A percentile compares a stretch with the other conserved stretches of the same genome.
Evolutionary conservation across 202 grass and related monocot species (phyloP).

Genomic region (Bolboschoenoplectus hybrid): DNA sequence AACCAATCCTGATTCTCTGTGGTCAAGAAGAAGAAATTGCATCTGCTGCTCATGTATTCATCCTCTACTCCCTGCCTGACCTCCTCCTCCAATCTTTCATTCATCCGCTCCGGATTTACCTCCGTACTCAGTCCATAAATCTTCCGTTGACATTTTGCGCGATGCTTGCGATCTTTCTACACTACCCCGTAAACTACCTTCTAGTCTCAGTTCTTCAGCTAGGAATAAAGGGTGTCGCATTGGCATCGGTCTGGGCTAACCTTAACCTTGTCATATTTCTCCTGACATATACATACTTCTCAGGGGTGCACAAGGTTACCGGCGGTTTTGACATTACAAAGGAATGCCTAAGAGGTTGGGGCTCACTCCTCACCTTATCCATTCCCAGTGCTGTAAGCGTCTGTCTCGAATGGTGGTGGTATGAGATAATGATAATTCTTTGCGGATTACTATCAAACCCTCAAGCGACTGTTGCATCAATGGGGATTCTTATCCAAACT

Average conservation of each 20-base stretch:
- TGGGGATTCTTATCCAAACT: slow-evolving; percentile 91
- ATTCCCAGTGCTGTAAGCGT: slow-evolving; percentile 80
- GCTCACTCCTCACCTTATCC: slow-evolving; percentile 62
- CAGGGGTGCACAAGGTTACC: slow-evolving; percentile 56
- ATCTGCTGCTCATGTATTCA: slow-evolving; percentile 63
- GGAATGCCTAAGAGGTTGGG: slow-evolving; percentile 66
- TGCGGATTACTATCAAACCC: slow-evolving; percentile 74
- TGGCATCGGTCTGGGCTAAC: slow-evolving; percentile 75
- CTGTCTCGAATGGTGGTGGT: slow-evolving; percentile 99
- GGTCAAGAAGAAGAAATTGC: slow-evolving; percentile 70
- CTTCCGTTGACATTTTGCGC: slow-evolving; percentile 73
- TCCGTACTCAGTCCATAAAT: slow-evolving; percentile 84
- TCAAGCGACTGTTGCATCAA: slow-evolving; percentile 71
- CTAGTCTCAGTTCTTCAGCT: slow-evolving; percentile 67
- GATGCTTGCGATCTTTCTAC: slow-evolving; percentile 62
- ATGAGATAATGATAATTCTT: slow-evolving; percentile 92
- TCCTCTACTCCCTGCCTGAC: slow-evolving; percentile 72
- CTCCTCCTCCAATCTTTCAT: slow-evolving; percentile 75
- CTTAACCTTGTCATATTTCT: slow-evolving; percentile 77
- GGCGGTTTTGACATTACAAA: slow-evolving; percentile 55
- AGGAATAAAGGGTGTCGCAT: slow-evolving; percentile 66
- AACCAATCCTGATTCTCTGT: slow-evolving; percentile 73
- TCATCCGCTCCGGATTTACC: slow-evolving; percentile 83
- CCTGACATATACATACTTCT: slow-evolving; percentile 56
- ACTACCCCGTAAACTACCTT: slow-evolving; percentile 81